Base-by-base conservation (phyloP, 148 eudicot genomes). In the Rhododendron henanense region DNA sequence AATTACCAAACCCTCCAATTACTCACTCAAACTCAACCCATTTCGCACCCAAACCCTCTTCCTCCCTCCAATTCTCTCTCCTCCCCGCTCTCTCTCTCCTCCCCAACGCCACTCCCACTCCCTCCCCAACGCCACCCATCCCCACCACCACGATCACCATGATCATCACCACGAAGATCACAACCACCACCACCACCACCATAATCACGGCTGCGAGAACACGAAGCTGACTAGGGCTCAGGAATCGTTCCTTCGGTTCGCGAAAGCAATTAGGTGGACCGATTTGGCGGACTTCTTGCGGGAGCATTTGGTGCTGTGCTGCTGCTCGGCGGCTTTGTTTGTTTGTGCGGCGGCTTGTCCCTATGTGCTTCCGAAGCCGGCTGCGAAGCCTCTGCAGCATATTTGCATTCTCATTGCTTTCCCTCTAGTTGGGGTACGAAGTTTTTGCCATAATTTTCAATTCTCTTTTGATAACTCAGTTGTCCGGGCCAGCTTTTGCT, bases 381-480 rank as follows among this genome's bases (percentile, higher is more conserved):
- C 84, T 0, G 94, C 84, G 13, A 93, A 89, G 90, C 89, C 93
- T 45, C 84, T 93, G 82, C 99, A 95, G 88, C 93, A 87, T 37
- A 87, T 88, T 55, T 88, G 93, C 81, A 90, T 90, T 88, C 65
- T 89, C 85, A 61, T 90, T 74, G 98, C 92, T 31, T 97, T 97
- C 85, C 99, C 99, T 90, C 94, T 97, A 33, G 98, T 97, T 87
- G 98, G 96, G 98, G 99, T 96, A 93, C 63, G 88, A 13, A 16
- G 61, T 14, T 37, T n/a, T n/a, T 76, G 21, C 53, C 44, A 21
- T 5, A 59, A 6, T 19, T 59, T 59, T 2, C 2, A 5, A 16
- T 55, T 63, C 28, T 63, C 4, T 63, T 21, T 63, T 19, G 21
- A 21, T 19, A 59, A 59, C 6, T 21, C 0, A 59, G 1, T 9